Percentiles rank a stretch among this genome's conserved stretches.
Evolutionary conservation across 2,329 filamentous ascomycete genomes (phyloP).

Genomic region (Dactylella cylindrospora): DNA sequence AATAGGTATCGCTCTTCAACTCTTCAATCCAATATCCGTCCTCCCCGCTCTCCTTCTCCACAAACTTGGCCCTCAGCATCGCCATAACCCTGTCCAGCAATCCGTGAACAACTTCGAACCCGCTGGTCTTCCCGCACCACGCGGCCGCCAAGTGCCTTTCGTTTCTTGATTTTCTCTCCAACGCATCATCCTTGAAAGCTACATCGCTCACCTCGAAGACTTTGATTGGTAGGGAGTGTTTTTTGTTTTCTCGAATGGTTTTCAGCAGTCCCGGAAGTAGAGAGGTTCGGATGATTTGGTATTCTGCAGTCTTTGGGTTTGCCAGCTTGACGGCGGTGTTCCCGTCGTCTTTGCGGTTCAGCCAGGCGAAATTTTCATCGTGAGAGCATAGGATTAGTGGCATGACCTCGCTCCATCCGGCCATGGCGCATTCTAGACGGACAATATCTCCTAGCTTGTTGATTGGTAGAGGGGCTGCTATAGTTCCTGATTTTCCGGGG

Average conservation of each 20-base stretch:
- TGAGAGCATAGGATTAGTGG: slow-evolving; percentile 95
- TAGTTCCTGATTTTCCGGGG: slow-evolving; percentile 79
- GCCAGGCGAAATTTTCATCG: slow-evolving; percentile 95
- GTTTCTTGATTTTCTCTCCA: slow-evolving; percentile 86
- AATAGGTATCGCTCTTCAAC: slow-evolving; percentile 70
- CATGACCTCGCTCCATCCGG: slow-evolving; percentile 95
- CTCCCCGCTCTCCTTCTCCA: slow-evolving; percentile 61
- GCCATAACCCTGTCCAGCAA: slow-evolving; percentile 86
- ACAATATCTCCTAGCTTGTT: slow-evolving; percentile 96
- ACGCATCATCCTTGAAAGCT: slow-evolving; percentile 78
- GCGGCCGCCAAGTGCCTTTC: slow-evolving; percentile 95
- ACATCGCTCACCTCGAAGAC: slow-evolving; percentile 91
- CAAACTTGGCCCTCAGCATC: slow-evolving; percentile 83
- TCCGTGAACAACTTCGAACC: slow-evolving; percentile 94
- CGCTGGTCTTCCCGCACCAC: slow-evolving; percentile 89
- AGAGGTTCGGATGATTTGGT: slow-evolving; percentile 87
- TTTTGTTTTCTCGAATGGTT: slow-evolving; percentile 90
- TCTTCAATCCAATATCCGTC: slow-evolving; percentile 94
- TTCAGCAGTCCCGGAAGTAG: slow-evolving; percentile 85
- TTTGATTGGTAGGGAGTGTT: slow-evolving; percentile 82
- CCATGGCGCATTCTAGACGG: slow-evolving; percentile 83
- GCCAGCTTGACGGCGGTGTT: slow-evolving; percentile 79
- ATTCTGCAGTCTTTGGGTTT: slow-evolving; percentile 90
- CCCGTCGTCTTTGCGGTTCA: slow-evolving; percentile 86
- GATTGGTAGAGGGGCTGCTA: slow-evolving; percentile 82